phyloP scores from a whole-genome alignment of 257 asterid species.

The Solanum paucissectum region DNA sequence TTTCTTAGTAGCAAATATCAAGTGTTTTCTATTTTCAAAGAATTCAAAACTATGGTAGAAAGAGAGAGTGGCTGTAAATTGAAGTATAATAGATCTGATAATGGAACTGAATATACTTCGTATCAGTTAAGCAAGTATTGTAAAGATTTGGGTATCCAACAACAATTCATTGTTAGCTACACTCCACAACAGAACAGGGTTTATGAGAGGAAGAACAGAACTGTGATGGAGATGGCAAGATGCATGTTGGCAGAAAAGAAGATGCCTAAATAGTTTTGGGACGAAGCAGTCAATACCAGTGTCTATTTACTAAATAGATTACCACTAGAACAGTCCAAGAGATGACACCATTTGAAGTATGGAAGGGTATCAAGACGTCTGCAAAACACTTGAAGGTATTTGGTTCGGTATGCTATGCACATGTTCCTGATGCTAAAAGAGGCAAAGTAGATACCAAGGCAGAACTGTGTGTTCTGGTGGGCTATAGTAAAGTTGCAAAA shows the following conservation, averaged over 20 bases:
- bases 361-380: not conserved
- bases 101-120: not conserved
- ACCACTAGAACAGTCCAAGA: not conserved
- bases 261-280: not conserved
- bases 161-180: not conserved
- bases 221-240: no score
- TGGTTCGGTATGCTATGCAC: not conserved
- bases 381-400: not conserved
- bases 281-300: not conserved
- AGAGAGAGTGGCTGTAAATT: not conserved
- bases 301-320: not conserved
- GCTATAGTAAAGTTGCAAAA: not conserved
- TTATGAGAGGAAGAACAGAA: not conserved
- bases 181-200: not conserved
- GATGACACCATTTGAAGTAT: not conserved
- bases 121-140: not conserved
- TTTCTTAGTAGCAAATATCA: not conserved
- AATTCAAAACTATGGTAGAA: not conserved
- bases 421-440: not conserved
- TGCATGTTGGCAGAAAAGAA: not conserved
- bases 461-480: not conserved
- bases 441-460: not conserved
- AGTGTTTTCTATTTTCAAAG: no score
- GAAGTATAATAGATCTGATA: not conserved
- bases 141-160: not conserved